phyloP scores from a whole-genome alignment of 768 basidiomycete species.

The Tricholoma hemisulphureum region DNA sequence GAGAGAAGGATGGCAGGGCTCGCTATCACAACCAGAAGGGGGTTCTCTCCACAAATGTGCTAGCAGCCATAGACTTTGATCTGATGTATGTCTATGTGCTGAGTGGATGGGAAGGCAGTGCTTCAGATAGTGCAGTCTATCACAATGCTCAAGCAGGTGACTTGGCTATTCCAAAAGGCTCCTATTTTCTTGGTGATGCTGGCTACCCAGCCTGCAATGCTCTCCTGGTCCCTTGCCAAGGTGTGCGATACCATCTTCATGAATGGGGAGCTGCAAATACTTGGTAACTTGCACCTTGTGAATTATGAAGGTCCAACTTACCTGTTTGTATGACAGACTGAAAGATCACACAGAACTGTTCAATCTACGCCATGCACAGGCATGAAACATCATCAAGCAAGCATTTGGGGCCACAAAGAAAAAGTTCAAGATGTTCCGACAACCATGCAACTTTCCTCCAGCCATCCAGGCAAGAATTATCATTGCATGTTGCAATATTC shows the following conservation, averaged over 20 bases:
- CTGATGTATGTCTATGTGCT: slow-evolving; percentile 27
- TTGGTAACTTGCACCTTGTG: slow-evolving; percentile 11
- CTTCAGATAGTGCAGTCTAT: slow-evolving; percentile 22
- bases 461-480: too few species aligned
- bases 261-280: too few species aligned
- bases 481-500: too few species aligned
- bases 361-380: slow-evolving; percentile 36
- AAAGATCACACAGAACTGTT: slow-evolving; percentile 32
- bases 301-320: too few species aligned
- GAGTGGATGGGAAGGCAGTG: slow-evolving; percentile 30
- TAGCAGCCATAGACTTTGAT: slow-evolving; percentile 26
- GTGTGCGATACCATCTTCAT: slow-evolving; percentile 38
- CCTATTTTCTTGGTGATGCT: slow-evolving; percentile 37
- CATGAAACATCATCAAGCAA: slow-evolving; percentile 35
- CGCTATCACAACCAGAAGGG: slow-evolving; percentile 13
- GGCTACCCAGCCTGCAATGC: slow-evolving; percentile 30
- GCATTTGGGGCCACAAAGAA: slow-evolving; percentile 40
- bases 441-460: too few species aligned
- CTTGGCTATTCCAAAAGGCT: slow-evolving; percentile 26
- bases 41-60: slow-evolving; percentile 25
- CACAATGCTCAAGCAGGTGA: slow-evolving; percentile 20
- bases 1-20: slow-evolving; percentile 2
- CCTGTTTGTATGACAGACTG: slow-evolving; percentile 16
- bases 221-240: slow-evolving; percentile 34
- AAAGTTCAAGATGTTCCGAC: too few species aligned